Evolutionary conservation across 768 basidiomycete genomes (phyloP).

Genomic region (Agrocybe praecox): DNA sequence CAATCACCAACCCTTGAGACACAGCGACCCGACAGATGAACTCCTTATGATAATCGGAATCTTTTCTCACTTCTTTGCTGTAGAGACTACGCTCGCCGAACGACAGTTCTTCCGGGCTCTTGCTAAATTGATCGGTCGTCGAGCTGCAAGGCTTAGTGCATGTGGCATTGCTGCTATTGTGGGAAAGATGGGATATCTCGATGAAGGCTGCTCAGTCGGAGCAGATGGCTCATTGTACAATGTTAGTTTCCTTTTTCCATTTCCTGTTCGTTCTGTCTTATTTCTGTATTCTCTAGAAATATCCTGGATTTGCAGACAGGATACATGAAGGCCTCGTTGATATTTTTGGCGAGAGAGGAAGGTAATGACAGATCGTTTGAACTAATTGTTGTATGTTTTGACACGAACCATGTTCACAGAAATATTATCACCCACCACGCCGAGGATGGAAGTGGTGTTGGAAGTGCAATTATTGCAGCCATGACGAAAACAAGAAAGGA

Average conservation of each 20-base stretch:
- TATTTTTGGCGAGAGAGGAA: conserved; percentile 95
- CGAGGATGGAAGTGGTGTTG: conserved; percentile 92
- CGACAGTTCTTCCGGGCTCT: conserved; percentile 97
- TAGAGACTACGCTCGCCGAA: conserved; percentile 96
- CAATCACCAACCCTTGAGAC: not conserved
- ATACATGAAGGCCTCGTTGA: conserved; percentile 93
- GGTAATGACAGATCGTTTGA: conserved; percentile 46
- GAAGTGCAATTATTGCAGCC: conserved; percentile 97
- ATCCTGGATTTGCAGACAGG: conserved; percentile 92
- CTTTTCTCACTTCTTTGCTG: conserved; percentile 94
- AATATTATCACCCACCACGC: conserved; percentile 83
- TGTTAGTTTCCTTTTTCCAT: conserved; percentile 44
- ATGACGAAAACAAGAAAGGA: conserved; percentile 56
- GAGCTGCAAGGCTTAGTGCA: conserved; percentile 88
- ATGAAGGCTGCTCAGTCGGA: conserved; percentile 87
- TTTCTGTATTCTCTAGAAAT: conserved; percentile 69
- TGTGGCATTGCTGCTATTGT: conserved; percentile 98
- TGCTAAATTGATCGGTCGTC: conserved; percentile 84
- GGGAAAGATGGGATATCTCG: conserved; percentile 91
- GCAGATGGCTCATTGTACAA: conserved; percentile 97
- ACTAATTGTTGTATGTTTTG: not conserved
- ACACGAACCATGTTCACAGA: conserved; percentile 30
- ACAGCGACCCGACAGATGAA: conserved; percentile 93
- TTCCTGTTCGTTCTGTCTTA: not conserved
- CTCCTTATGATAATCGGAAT: conserved; percentile 96